Conservation (phyloP, 768 basidiomycete genomes). For the Rhizopogon rudus region DNA sequence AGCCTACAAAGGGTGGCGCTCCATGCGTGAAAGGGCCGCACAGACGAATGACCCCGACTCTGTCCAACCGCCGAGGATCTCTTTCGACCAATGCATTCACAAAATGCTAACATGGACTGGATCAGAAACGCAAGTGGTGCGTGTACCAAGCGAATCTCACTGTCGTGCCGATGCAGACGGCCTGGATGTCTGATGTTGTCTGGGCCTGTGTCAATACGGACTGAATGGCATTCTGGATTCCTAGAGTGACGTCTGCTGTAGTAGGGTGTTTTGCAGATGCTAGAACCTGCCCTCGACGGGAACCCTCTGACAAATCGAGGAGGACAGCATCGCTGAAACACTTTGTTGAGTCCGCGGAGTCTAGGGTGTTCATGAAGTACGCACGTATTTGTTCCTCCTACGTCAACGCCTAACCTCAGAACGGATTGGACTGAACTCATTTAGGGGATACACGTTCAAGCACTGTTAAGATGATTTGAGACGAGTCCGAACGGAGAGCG, state of each 20-base stretch:
- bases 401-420: constrained; percentile 28
- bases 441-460: not conserved
- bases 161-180: constrained; percentile 59
- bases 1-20: constrained; percentile 52
- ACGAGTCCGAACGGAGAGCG: no score
- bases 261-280: constrained; percentile 45
- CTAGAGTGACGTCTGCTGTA: constrained; percentile 51
- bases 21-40: constrained; percentile 57
- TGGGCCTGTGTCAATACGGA: constrained; percentile 36
- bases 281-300: constrained; percentile 15
- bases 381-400: constrained; percentile 31
- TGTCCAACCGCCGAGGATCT: constrained; percentile 45
- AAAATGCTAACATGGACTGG: constrained; percentile 36
- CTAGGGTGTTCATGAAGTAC: not conserved
- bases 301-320: constrained; percentile 10
- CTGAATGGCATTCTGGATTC: constrained; percentile 50
- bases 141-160: constrained; percentile 22
- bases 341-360: not conserved
- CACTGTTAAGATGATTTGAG: not conserved
- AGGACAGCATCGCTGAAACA: constrained; percentile 27
- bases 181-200: constrained; percentile 35
- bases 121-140: not conserved
- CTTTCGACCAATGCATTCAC: constrained; percentile 59
- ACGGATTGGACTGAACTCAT: not conserved
- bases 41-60: constrained; percentile 61